Percentiles rank a stretch among this genome's conserved stretches.
Evolutionary conservation across 768 basidiomycete genomes (phyloP).

Genomic region (Imleria badia): DNA sequence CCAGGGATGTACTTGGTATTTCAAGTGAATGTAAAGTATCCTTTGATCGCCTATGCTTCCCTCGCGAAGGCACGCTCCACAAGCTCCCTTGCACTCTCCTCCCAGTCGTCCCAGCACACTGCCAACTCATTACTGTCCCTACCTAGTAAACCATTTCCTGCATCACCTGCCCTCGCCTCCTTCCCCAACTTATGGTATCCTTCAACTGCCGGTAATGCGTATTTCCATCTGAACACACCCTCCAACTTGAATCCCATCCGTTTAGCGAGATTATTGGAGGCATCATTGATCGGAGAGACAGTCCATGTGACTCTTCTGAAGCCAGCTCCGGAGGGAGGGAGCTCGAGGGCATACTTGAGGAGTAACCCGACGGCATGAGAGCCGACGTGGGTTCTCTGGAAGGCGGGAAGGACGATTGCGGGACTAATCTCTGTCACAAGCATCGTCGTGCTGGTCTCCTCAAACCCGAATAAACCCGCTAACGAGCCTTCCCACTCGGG

Average conservation of each 20-base stretch:
- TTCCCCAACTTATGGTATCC: conserved; percentile 29
- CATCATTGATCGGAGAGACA: conserved; percentile 36
- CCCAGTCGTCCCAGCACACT: conserved; percentile 46
- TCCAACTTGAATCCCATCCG: conserved; percentile 49
- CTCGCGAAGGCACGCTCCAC: conserved; percentile 28
- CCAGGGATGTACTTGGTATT: too few relatives aligned
- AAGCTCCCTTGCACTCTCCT: conserved; percentile 31
- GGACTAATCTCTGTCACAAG: conserved; percentile 34
- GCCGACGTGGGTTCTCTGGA: conserved; percentile 42
- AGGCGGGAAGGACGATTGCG: conserved; percentile 34
- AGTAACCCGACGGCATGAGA: conserved; percentile 39
- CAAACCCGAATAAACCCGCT: conserved; percentile 39
- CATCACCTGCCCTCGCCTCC: conserved; percentile 23
- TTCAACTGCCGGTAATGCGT: conserved; percentile 29
- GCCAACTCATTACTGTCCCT: conserved; percentile 35
- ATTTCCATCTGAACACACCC: conserved; percentile 40
- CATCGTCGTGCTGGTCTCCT: conserved; percentile 19
- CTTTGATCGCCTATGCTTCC: too few relatives aligned
- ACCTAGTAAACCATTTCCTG: conserved; percentile 22
- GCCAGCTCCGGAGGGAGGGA: conserved; percentile 34
- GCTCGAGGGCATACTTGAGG: conserved; percentile 33
- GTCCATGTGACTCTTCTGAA: conserved; percentile 49
- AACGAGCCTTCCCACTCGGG: conserved; percentile 31
- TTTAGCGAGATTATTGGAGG: conserved; percentile 39
- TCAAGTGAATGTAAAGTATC: too few relatives aligned